These are phyloP conservation scores for Obelidium mucronatum DNA, from an alignment of 192 early-diverging fungal species.

Conservation along the genomic window DNA sequence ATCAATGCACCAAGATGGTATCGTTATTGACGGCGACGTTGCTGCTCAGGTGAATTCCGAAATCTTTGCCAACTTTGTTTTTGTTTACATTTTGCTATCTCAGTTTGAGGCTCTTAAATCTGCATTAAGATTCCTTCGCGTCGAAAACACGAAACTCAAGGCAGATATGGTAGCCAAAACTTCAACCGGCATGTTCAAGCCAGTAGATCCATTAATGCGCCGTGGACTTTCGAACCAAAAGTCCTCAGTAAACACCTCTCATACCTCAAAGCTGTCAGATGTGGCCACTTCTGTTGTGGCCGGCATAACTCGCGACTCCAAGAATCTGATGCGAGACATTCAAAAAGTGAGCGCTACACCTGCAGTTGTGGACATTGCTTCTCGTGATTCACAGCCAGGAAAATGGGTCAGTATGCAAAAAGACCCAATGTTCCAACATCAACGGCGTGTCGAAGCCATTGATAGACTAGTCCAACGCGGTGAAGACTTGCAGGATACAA, in stretches of 20 bases:
- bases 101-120: conserved; percentile 76
- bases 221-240: conserved; percentile 26
- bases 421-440: conserved; percentile 35
- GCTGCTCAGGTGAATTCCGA: conserved; percentile 42
- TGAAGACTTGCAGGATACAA: conserved; percentile 32
- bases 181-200: conserved; percentile 41
- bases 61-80: too few relatives aligned
- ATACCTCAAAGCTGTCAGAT: neutral
- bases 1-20: conserved; percentile 29
- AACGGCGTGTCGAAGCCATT: conserved; percentile 20
- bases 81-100: too few relatives aligned
- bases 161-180: conserved; percentile 54
- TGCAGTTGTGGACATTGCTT: conserved; percentile 35
- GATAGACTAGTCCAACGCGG: conserved; percentile 34
- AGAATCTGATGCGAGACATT: conserved; percentile 35
- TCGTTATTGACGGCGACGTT: conserved; percentile 40
- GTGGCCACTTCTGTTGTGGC: conserved; percentile 30
- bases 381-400: conserved; percentile 14
- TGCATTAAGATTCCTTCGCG: conserved; percentile 76
- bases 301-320: conserved; percentile 31
- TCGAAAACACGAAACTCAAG: conserved; percentile 85
- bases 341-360: conserved; percentile 27
- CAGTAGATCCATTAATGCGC: conserved; percentile 52
- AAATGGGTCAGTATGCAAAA: conserved; percentile 34
- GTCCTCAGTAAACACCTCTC: neutral